phyloP scores from a whole-genome alignment of 192 early-diverging fungal genomes.

The Jimgerdemannia lactiflua region DNA sequence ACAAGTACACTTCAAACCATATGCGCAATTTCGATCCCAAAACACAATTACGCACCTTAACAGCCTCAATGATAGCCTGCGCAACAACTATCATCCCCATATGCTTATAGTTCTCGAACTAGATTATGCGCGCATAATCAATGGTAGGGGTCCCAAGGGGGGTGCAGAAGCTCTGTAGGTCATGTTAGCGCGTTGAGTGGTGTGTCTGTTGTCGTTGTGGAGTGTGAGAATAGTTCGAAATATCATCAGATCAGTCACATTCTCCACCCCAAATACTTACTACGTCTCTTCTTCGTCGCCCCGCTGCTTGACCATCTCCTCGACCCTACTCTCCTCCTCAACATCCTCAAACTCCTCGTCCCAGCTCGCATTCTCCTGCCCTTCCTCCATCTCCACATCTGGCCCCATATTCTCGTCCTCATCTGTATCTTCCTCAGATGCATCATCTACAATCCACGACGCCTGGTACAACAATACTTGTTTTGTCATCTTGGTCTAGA shows the following conservation, averaged over 20 bases:
- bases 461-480: slow-evolving; percentile 92
- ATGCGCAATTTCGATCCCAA: too few species aligned
- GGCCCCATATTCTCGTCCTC: slow-evolving; percentile 42
- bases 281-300: slow-evolving; percentile 41
- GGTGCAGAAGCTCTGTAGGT: slow-evolving; percentile 90
- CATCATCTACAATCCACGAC: slow-evolving; percentile 92
- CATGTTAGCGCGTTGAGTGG: slow-evolving; percentile 92
- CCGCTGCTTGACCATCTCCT: slow-evolving; percentile 16
- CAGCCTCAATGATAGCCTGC: slow-evolving; percentile 42
- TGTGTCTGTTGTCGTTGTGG: slow-evolving; percentile 9
- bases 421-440: slow-evolving; percentile 58
- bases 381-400: slow-evolving; percentile 36
- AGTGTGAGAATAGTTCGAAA: not conserved
- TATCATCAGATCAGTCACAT: not conserved
- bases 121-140: slow-evolving; percentile 95
- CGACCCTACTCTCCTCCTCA: slow-evolving; percentile 30
- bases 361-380: slow-evolving; percentile 52
- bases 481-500: slow-evolving; percentile 32
- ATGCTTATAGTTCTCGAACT: slow-evolving; percentile 86
- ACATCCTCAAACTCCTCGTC: slow-evolving; percentile 20
- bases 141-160: slow-evolving; percentile 99
- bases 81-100: slow-evolving; percentile 74
- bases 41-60: slow-evolving; percentile 20
- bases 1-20: too few species aligned
- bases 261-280: slow-evolving; percentile 16